phyloP scores from a whole-genome alignment of 2,329 filamentous ascomycete species.

The Cladosporium sp. region DNA sequence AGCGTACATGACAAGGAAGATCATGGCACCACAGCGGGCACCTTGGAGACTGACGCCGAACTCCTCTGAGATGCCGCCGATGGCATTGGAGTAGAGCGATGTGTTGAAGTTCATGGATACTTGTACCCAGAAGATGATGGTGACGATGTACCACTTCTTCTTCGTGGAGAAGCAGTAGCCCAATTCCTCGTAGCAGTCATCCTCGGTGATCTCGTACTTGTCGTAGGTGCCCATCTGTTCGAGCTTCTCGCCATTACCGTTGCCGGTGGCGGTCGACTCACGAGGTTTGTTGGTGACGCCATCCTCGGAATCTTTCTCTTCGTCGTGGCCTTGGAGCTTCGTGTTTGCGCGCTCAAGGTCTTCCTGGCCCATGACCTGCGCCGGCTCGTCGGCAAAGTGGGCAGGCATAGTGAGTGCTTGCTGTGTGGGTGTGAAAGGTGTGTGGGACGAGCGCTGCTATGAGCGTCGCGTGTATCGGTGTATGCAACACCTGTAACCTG shows the following conservation, averaged over 20 bases:
- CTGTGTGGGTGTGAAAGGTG: background rate
- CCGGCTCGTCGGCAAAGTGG: slow-evolving; percentile 26
- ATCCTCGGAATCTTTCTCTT: slow-evolving; percentile 19
- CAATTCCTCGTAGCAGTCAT: slow-evolving; percentile 46
- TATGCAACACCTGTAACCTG: background rate
- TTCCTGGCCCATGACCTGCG: slow-evolving; percentile 24
- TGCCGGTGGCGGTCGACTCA: slow-evolving; percentile 9
- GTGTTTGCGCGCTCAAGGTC: slow-evolving; percentile 26
- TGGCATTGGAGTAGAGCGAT: slow-evolving; percentile 51
- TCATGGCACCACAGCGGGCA: slow-evolving; percentile 44
- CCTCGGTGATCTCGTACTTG: slow-evolving; percentile 46
- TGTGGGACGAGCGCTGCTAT: slow-evolving; percentile 1
- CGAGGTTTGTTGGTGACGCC: slow-evolving; percentile 5
- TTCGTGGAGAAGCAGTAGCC: slow-evolving; percentile 45
- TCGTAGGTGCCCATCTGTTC: slow-evolving; percentile 34
- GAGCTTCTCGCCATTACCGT: slow-evolving; percentile 20
- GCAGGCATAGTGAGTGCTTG: slow-evolving; percentile 15
- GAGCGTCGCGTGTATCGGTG: background rate
- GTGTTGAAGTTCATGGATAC: slow-evolving; percentile 58
- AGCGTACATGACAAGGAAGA: slow-evolving; percentile 50
- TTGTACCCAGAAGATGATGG: slow-evolving; percentile 50
- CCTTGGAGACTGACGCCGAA: slow-evolving; percentile 45
- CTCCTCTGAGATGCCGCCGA: slow-evolving; percentile 41
- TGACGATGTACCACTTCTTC: slow-evolving; percentile 53
- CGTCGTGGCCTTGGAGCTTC: slow-evolving; percentile 22